These are phyloP conservation scores for Auricularia sp. DNA, from an alignment of 768 basidiomycete genomes.

Conservation along the genomic window DNA sequence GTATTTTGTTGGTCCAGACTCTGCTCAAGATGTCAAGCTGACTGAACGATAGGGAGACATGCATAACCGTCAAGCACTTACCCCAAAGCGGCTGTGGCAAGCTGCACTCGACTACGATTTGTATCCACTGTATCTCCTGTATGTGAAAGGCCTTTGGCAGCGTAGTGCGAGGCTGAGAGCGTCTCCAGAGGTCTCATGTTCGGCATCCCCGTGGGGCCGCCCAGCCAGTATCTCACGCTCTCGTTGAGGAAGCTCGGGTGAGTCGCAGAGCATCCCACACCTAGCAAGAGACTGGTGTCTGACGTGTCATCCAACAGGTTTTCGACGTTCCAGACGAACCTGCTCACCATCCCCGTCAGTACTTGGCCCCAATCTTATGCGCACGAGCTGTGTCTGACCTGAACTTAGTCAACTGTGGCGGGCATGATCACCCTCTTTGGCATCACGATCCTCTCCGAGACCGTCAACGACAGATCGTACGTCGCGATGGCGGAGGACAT, in stretches of 20 bases:
- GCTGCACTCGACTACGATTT: not conserved
- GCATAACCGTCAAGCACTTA: slow-evolving; percentile 62
- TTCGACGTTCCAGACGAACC: slow-evolving; percentile 49
- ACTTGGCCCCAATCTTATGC: too few relatives aligned
- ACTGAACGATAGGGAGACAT: slow-evolving; percentile 37
- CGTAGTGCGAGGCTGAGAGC: not conserved
- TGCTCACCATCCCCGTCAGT: slow-evolving; percentile 50
- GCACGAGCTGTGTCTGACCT: not conserved
- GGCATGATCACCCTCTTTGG: slow-evolving; percentile 38
- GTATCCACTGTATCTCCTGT: not conserved
- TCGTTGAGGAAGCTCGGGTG: slow-evolving; percentile 46
- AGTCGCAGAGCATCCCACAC: not conserved
- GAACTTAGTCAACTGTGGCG: slow-evolving; percentile 17
- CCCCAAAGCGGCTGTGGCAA: slow-evolving; percentile 33
- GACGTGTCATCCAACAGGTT: slow-evolving; percentile 20
- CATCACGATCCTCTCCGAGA: slow-evolving; percentile 40
- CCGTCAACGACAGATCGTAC: slow-evolving; percentile 44
- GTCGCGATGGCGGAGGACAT: slow-evolving; percentile 44
- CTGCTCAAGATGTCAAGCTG: not conserved
- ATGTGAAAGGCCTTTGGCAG: not conserved
- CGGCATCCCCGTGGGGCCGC: slow-evolving; percentile 43
- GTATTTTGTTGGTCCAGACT: not conserved
- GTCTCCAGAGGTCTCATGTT: not conserved
- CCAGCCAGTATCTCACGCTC: slow-evolving; percentile 54
- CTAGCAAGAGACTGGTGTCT: not conserved